Evolutionary conservation across 2,329 filamentous ascomycete species (phyloP), one percentile per base, ranked within the genome.

Genomic region (Zasmidium angulare): DNA sequence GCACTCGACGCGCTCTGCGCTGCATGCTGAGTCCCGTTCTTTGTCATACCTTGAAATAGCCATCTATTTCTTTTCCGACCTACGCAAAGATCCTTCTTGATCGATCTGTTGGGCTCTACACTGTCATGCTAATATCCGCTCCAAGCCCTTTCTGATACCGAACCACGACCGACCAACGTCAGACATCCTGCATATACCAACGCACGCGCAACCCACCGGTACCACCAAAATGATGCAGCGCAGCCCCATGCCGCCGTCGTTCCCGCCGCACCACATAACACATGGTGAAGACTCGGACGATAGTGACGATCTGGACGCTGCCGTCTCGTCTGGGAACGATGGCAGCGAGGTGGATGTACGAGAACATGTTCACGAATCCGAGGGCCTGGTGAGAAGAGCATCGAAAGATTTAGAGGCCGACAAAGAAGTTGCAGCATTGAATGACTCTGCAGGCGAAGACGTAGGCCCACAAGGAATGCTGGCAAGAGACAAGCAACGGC

Each of bases 401-500:
- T 69, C 68, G 19, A 58, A 51, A 53, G 69, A 71, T 40, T 55
- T 71, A 23, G 56, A 61, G 23, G 50, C 26, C 26, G 60, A 52
- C 43, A 65, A 61, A 20, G 61, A 56, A 31, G 58, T 54, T n/a
- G 61, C 55, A 9, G 61, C 58, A 22, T 50, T 65, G 59, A 53
- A 48, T 21, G 53, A 57, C 51, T 58, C 55, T 21, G 36, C 57
- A 40, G 61, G 26, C 21, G 66, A 66, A 24, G 68, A 69, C 24
- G 53, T 63, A 21, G 68, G 68, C 52, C 65, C 58, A 14, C 64
- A 71, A 29, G 73, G 70, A 20, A 64, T 81, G 70, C 74, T 82
- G 46, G 76, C 77, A 46, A 72, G 80, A 67, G 80, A 82, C 68
- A 81, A 78, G 70, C 82, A 85, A 71, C 78, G 81, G 58, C 88